These are phyloP conservation scores for Malassezia pachydermatis DNA, from an alignment of 1,284 basidiomycete genomes.

Conservation along the genomic window DNA sequence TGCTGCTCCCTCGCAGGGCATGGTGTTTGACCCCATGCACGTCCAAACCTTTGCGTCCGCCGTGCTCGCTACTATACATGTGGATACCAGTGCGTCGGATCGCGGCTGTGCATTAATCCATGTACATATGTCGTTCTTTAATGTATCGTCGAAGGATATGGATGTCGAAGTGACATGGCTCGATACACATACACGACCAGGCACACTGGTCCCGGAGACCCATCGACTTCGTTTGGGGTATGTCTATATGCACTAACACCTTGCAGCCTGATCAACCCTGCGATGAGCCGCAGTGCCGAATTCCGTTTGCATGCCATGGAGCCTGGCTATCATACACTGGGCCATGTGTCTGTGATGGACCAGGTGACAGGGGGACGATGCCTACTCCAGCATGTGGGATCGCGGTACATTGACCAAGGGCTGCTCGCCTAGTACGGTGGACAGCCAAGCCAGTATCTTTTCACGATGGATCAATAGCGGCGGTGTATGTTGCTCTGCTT, in stretches of 20 bases:
- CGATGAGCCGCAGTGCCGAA: not conserved
- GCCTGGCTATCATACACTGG: slow-evolving; percentile 6
- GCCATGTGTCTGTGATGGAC: slow-evolving; percentile 2
- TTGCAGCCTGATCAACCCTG: not conserved
- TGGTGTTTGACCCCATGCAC: not conserved
- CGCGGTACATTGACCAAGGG: not conserved
- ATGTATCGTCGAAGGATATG: not conserved
- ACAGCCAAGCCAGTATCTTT: not conserved
- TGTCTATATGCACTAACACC: not conserved
- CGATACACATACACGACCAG: not conserved
- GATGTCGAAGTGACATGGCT: slow-evolving; percentile 3
- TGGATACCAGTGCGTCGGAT: not conserved
- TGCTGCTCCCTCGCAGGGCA: not conserved
- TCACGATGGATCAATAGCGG: too few species aligned
- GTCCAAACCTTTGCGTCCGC: not conserved
- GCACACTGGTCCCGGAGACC: not conserved
- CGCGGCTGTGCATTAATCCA: not conserved
- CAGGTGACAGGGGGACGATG: not conserved
- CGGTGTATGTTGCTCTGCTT: not conserved
- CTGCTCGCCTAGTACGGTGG: too few species aligned
- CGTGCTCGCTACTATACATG: not conserved
- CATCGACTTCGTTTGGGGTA: not conserved
- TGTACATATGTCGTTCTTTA: slow-evolving; percentile 5
- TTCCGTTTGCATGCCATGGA: not conserved
- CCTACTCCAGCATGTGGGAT: slow-evolving; percentile 7